These are phyloP conservation scores for Dittrichia graveolens DNA, from an alignment of 129 eudicot species.

Conservation along the genomic window DNA sequence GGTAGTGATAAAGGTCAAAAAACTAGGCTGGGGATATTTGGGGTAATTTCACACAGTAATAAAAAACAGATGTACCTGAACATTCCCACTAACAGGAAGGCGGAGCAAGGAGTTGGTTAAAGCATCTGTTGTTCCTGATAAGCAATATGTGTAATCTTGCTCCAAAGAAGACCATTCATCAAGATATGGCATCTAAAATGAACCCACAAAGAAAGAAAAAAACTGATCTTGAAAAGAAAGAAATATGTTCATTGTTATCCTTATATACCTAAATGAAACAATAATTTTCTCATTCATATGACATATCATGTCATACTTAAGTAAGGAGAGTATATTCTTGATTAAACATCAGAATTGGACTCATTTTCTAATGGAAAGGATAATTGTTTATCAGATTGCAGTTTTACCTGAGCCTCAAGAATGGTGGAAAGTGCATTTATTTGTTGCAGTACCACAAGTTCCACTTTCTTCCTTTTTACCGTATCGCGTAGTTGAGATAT, in stretches of 20 bases:
- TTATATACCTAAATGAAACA: too few relatives aligned
- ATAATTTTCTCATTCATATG: neutral
- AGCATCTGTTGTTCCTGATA: constrained; percentile 54
- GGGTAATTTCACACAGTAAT: neutral
- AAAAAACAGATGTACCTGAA: constrained; percentile 48
- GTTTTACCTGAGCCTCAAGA: constrained; percentile 68
- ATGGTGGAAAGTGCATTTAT: constrained; percentile 52
- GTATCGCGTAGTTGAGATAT: constrained; percentile 56
- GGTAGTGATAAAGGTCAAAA: neutral
- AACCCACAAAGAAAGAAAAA: neutral
- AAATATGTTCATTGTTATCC: too few relatives aligned
- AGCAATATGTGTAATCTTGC: constrained; percentile 61
- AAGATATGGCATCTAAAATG: constrained; percentile 64
- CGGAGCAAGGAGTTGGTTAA: constrained; percentile 58
- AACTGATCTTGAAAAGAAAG: neutral
- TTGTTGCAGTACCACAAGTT: constrained; percentile 45
- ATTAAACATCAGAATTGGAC: constrained; percentile 8
- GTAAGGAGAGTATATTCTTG: neutral
- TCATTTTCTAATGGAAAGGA: neutral
- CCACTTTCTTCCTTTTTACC: constrained; percentile 58
- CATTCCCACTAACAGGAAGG: constrained; percentile 67
- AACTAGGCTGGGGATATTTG: neutral
- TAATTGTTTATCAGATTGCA: neutral
- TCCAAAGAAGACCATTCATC: constrained; percentile 76
- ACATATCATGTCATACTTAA: constrained; percentile 7